These are phyloP conservation scores for Naematelia encephala DNA, from an alignment of 768 basidiomycete species.

Conservation along the genomic window DNA sequence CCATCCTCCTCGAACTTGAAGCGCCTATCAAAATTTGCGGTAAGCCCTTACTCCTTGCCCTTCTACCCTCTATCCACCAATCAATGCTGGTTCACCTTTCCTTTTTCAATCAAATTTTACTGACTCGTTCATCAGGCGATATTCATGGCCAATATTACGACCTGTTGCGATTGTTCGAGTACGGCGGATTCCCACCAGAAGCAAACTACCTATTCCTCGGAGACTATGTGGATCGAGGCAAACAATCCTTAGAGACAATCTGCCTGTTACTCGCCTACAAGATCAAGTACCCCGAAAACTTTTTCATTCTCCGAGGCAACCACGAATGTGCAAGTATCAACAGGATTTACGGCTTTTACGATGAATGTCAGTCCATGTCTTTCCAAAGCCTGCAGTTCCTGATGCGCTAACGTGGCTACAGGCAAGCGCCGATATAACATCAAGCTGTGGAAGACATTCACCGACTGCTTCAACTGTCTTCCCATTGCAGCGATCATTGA, in stretches of 20 bases:
- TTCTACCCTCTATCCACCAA: conserved; percentile 3
- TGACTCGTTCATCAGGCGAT: conserved; percentile 62
- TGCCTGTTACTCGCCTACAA: conserved; percentile 98
- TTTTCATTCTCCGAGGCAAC: conserved; percentile 98
- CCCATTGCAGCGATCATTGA: conserved; percentile 99
- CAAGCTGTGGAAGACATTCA: conserved; percentile 99
- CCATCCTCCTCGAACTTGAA: conserved; percentile 94
- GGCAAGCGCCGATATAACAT: conserved; percentile 99
- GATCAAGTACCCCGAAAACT: conserved; percentile 98
- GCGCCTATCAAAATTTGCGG: conserved; percentile 99
- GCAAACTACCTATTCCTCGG: conserved; percentile 99
- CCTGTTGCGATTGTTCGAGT: conserved; percentile 94
- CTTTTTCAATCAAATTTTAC: conserved; percentile 11
- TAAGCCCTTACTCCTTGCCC: conserved; percentile 53
- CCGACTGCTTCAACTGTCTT: conserved; percentile 99
- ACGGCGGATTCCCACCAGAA: conserved; percentile 99
- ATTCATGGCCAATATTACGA: conserved; percentile 99
- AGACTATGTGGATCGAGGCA: conserved; percentile 98
- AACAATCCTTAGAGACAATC: conserved; percentile 99
- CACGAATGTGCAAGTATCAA: conserved; percentile 99
- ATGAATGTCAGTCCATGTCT: conserved; percentile 87
- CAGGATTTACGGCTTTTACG: conserved; percentile 99
- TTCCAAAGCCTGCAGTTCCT: conserved; percentile 1
- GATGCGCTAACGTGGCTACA: conserved; percentile 46
- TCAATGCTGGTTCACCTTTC: conserved; percentile 16